phyloP scores from a whole-genome alignment of 1,284 basidiomycete species.

The Heterobasidion irregulare region DNA sequence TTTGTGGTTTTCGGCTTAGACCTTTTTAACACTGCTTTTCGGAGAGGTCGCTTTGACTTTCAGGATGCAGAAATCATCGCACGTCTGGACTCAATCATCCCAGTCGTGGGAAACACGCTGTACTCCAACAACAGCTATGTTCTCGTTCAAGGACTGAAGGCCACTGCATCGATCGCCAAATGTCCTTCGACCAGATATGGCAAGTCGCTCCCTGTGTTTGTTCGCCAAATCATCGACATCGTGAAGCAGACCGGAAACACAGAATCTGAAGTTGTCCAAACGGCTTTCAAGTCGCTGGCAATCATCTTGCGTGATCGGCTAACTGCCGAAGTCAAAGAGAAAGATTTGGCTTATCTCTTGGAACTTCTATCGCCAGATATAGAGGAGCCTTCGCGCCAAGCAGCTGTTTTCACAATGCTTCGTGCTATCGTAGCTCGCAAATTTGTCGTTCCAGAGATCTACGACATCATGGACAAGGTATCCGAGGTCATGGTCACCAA shows the following conservation, averaged over 20 bases:
- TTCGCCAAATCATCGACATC: conserved; percentile 83
- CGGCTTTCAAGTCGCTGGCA: conserved; percentile 82
- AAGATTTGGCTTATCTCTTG: conserved; percentile 83
- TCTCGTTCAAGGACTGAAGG: conserved; percentile 75
- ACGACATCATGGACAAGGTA: conserved; percentile 96
- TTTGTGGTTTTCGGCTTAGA: conserved; percentile 94
- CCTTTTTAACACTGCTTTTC: conserved; percentile 83
- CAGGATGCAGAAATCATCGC: conserved; percentile 63
- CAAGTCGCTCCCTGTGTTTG: conserved; percentile 76
- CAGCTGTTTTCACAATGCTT: conserved; percentile 82
- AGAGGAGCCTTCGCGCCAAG: conserved; percentile 90
- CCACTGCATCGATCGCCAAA: conserved; percentile 75
- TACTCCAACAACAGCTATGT: conserved; percentile 82
- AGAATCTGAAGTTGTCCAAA: conserved; percentile 87
- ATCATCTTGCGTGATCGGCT: conserved; percentile 83
- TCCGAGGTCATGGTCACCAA: conserved; percentile 92
- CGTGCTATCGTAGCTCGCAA: conserved; percentile 89
- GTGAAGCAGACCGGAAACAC: conserved; percentile 82
- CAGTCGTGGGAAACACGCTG: conserved; percentile 86
- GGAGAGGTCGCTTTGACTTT: conserved; percentile 83
- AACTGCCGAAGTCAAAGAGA: conserved; percentile 76
- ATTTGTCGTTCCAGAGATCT: conserved; percentile 94
- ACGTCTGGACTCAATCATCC: conserved; percentile 82
- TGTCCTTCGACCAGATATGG: conserved; percentile 78
- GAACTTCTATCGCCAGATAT: conserved; percentile 85